Base-by-base conservation (phyloP, 108 stramenopile species). In the Thalassiosira profunda region DNA sequence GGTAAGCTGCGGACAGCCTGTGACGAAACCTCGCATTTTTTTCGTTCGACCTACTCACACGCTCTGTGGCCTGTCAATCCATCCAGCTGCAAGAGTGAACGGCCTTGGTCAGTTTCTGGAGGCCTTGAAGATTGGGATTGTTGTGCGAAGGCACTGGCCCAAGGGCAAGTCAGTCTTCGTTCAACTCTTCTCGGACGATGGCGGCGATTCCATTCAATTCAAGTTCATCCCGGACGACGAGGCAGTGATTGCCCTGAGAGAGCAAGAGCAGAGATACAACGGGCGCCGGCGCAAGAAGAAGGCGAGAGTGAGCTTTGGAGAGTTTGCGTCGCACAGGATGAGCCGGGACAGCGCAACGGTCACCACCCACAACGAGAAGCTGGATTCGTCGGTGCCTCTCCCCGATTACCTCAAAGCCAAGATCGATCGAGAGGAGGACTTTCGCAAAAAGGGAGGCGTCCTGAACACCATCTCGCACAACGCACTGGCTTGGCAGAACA, bases 171-270 rank as follows among this genome's bases (percentile, higher is more conserved):
- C 90, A 15, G 73, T 82, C 9, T 96, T 87, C 57, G 79, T 89
- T 53, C 84, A 79, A 62, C 67, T 96, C 15, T 88, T 48, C 45
- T 87, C 86, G 0, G 70, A 66, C 36, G 84, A 96, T 62, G 90
- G 89, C 18, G 94, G 94, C 18, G 92, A 93, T 55, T 92, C 90
- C 9, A 91, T 96, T 63, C 67, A 81, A 43, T 89, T 73, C 41
- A 55, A 86, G 47, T 77, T 65, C 49, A 58, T 90, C 9, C 77
- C 85, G 30, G 69, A 80, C 5, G 83, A 87, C 41, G 89, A 90
- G 28, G 94, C 91, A 38, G 68, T 86, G 63, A 83, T 87, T 24
- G 89, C 88, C 9, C 79, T 95, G 58, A 84, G 81, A 47, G 87
- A 89, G 42, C 94, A 95, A 70, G 84, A 84, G 28, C 66, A 87